phyloP scores from a whole-genome alignment of 768 basidiomycete genomes.

The Macrolepiota albuminosa region DNA sequence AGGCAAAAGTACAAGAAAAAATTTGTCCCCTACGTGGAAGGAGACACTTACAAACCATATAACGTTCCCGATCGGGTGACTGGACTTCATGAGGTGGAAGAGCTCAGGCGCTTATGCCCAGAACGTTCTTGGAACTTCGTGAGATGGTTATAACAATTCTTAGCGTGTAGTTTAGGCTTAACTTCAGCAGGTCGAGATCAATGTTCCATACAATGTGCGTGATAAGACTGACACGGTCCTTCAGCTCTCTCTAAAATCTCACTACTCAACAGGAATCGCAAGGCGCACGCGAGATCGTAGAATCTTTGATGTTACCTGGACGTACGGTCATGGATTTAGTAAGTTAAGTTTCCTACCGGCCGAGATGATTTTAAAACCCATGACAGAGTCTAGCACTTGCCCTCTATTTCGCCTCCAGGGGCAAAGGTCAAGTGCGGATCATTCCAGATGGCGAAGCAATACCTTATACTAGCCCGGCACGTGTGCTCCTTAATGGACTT shows the following conservation, averaged over 20 bases:
- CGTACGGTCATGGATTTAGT: slow-evolving; percentile 91
- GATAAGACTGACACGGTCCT: not conserved
- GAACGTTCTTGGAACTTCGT: slow-evolving; percentile 89
- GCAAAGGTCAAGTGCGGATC: slow-evolving; percentile 53
- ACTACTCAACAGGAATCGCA: slow-evolving; percentile 55
- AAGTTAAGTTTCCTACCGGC: slow-evolving; percentile 15
- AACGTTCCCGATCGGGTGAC: slow-evolving; percentile 87
- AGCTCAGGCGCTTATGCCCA: slow-evolving; percentile 72
- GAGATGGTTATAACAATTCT: slow-evolving; percentile 15
- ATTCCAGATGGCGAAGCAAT: slow-evolving; percentile 28
- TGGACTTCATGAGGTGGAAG: slow-evolving; percentile 72
- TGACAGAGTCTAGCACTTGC: slow-evolving; percentile 85
- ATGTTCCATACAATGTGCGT: slow-evolving; percentile 73
- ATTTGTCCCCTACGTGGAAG: slow-evolving; percentile 15
- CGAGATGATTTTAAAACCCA: not conserved
- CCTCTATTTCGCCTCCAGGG: slow-evolving; percentile 89
- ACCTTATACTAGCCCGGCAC: slow-evolving; percentile 68
- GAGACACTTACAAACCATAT: slow-evolving; percentile 36
- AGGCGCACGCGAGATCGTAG: slow-evolving; percentile 46
- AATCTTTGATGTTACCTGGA: slow-evolving; percentile 73
- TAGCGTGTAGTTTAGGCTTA: not conserved
- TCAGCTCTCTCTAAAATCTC: not conserved
- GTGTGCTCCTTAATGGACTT: slow-evolving; percentile 84
- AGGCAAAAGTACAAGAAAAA: slow-evolving; percentile 38
- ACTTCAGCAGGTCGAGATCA: slow-evolving; percentile 66